A percentile compares a stretch with the other conserved stretches of the same genome.
Evolutionary conservation across 371 early-diverging fungal genomes (phyloP).

Genomic region (Fennellomyces sp.): DNA sequence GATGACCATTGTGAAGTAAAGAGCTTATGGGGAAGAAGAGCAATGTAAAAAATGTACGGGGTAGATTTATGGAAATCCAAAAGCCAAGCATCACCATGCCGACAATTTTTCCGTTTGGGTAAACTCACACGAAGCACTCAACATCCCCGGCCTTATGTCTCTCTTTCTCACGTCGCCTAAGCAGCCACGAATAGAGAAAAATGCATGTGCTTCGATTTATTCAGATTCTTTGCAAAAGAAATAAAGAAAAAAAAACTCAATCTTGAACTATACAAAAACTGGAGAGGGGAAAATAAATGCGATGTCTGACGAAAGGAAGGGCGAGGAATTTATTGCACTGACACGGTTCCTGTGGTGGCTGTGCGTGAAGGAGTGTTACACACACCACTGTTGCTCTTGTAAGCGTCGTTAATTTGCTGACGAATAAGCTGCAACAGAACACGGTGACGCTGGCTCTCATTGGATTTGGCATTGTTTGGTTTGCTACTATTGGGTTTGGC

Average conservation of each 20-base stretch:
- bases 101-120: neutral
- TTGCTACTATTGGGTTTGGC: neutral
- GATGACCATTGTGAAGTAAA: conserved; percentile 5
- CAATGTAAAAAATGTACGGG: neutral
- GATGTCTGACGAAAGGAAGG: too few relatives aligned
- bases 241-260: too few relatives aligned
- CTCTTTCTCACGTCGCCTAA: neutral
- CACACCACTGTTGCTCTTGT: neutral
- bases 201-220: neutral
- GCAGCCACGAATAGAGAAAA: neutral
- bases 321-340: neutral
- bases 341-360: neutral
- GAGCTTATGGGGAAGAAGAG: neutral
- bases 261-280: too few relatives aligned
- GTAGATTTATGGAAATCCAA: neutral
- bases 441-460: neutral
- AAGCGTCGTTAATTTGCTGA: conserved; percentile 9
- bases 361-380: neutral
- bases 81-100: too few relatives aligned
- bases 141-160: neutral
- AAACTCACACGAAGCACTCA: neutral
- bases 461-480: neutral
- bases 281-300: too few relatives aligned
- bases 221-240: too few relatives aligned
- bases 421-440: neutral